Evolutionary conservation across 2,329 filamentous ascomycete species (phyloP).

Genomic region (Alternaria gansuensis): DNA sequence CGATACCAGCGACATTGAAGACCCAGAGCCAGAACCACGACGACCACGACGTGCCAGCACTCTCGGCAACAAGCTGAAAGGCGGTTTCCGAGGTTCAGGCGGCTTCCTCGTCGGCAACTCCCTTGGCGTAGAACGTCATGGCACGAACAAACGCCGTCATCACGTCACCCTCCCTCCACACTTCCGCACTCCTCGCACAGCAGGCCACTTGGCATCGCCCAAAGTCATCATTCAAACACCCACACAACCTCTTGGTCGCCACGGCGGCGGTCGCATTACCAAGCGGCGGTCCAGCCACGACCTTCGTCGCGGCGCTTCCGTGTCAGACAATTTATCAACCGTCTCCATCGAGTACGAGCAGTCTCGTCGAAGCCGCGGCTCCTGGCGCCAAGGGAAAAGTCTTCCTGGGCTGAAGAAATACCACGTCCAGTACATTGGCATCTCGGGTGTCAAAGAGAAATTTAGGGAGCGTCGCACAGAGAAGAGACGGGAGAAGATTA

Average conservation of each 20-base stretch:
- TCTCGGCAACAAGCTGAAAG: constrained; percentile 44
- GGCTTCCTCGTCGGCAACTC: constrained; percentile 65
- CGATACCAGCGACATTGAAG: constrained; percentile 56
- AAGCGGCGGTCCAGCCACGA: constrained; percentile 30
- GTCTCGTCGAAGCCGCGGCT: constrained; percentile 16
- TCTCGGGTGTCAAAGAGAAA: constrained; percentile 60
- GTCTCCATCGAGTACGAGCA: constrained; percentile 26
- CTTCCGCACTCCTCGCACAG: constrained; percentile 27
- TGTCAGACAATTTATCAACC: constrained; percentile 28
- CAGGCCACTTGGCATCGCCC: constrained; percentile 27
- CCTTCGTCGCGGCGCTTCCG: constrained; percentile 25
- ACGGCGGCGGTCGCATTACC: constrained; percentile 33
- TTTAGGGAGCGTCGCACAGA: constrained; percentile 60
- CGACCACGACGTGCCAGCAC: constrained; percentile 32
- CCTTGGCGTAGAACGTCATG: constrained; percentile 62
- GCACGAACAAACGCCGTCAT: constrained; percentile 45
- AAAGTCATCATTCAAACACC: constrained; percentile 42
- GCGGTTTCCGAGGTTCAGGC: constrained; percentile 53
- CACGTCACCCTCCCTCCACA: constrained; percentile 38
- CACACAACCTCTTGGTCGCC: constrained; percentile 30
- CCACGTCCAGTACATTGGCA: constrained; percentile 61
- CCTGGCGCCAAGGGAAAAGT: constrained; percentile 44
- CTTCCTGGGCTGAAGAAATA: constrained; percentile 57
- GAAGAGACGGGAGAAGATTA: constrained; percentile 62
- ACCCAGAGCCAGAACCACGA: constrained; percentile 27